Percentiles rank a stretch among this genome's conserved stretches.
phyloP scores from a whole-genome alignment of 2,329 filamentous ascomycete species.

The Penicillium sclerotiorum region DNA sequence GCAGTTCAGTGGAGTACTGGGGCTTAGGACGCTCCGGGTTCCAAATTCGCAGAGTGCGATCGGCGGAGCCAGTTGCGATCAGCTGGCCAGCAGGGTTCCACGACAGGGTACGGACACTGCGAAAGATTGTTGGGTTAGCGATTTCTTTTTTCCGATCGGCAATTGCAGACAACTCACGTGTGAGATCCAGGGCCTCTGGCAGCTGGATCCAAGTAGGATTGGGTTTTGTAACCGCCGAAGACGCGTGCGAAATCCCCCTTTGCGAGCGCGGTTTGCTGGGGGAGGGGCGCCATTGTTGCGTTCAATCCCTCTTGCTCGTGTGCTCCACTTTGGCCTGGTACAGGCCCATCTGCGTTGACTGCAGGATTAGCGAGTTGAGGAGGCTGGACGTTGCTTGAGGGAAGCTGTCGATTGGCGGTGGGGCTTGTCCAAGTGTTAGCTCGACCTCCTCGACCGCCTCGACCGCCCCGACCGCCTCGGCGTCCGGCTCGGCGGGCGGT shows the following conservation, averaged over 20 bases:
- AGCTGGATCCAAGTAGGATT: constrained; percentile 68
- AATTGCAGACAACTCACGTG: constrained; percentile 50
- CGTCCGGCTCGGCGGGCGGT: too few relatives aligned
- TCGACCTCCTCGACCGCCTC: too few relatives aligned
- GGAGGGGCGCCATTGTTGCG: constrained; percentile 40
- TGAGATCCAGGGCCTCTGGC: constrained; percentile 59
- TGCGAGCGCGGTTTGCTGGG: constrained; percentile 48
- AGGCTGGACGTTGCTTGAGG: constrained; percentile 1
- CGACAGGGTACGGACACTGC: constrained; percentile 74
- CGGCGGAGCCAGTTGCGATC: constrained; percentile 83
- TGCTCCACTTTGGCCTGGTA: constrained; percentile 14
- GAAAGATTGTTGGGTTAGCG: too few relatives aligned
- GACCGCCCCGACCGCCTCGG: too few relatives aligned
- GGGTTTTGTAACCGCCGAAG: constrained; percentile 70
- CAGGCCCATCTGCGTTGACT: constrained; percentile 15
- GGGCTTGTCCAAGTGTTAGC: not conserved
- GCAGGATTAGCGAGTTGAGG: not conserved
- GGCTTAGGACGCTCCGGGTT: constrained; percentile 60
- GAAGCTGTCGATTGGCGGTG: not conserved
- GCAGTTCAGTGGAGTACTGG: constrained; percentile 52
- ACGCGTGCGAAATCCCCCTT: constrained; percentile 70
- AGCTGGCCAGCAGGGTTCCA: constrained; percentile 87
- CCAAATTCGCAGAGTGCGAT: constrained; percentile 91
- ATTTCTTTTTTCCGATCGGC: too few relatives aligned
- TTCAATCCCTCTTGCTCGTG: constrained; percentile 13